Evolutionary conservation across 2,329 filamentous ascomycete genomes (phyloP).

Genomic region (Colletotrichum tropicicola): DNA sequence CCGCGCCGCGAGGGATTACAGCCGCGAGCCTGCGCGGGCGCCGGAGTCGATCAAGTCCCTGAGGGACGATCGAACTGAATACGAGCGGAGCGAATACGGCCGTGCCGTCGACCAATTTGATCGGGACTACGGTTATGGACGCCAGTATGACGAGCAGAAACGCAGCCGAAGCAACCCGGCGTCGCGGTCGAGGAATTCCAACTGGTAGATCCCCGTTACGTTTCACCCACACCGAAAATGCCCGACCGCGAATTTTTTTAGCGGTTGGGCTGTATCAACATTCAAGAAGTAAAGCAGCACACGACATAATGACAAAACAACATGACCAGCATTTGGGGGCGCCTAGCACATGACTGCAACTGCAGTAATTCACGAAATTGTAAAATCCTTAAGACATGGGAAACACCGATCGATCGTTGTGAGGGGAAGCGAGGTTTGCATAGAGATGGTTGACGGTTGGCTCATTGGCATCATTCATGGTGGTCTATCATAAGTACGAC

Average conservation of each 20-base stretch:
- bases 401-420: conserved; percentile 2
- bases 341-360: neutral
- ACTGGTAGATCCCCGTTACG: neutral
- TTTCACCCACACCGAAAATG: neutral
- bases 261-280: neutral
- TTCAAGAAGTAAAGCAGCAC: neutral
- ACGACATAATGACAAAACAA: neutral
- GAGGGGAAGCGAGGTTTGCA: no score
- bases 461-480: neutral
- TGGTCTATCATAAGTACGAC: no score
- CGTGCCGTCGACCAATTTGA: conserved; percentile 5
- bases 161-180: conserved; percentile 24
- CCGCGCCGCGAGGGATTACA: conserved; percentile 15
- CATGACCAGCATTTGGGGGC: neutral
- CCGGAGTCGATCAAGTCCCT: conserved; percentile 5
- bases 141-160: conserved; percentile 8
- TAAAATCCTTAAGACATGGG: neutral
- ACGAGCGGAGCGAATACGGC: neutral
- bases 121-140: conserved; percentile 9
- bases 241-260: neutral
- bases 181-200: conserved; percentile 12
- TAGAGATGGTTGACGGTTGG: neutral
- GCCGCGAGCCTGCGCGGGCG: conserved; percentile 11
- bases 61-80: neutral
- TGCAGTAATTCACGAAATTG: neutral